A percentile compares a stretch with the other conserved stretches of the same genome.
Evolutionary conservation across 202 grass and related monocot species (phyloP).

Genomic region (Dendrocalamus latiflorus): DNA sequence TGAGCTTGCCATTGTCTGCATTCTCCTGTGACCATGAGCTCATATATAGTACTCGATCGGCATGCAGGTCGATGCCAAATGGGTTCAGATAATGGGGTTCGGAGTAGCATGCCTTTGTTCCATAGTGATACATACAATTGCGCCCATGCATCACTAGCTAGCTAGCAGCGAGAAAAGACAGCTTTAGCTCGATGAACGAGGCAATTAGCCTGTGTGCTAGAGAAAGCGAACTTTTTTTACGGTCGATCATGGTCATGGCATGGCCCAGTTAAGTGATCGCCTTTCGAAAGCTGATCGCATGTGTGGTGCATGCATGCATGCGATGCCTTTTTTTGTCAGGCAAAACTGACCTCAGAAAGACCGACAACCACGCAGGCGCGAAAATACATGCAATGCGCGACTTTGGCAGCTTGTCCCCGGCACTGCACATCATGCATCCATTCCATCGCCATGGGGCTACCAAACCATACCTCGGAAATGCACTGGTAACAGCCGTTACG

Average conservation of each 20-base stretch:
- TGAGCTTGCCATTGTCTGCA: background rate
- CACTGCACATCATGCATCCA: background rate
- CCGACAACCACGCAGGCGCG: slow-evolving; percentile 42
- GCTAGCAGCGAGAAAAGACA: too few relatives aligned
- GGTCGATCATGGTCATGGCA: background rate
- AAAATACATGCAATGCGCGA: slow-evolving; percentile 24
- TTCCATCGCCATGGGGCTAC: too few relatives aligned
- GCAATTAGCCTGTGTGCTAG: background rate
- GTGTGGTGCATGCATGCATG: slow-evolving; percentile 25
- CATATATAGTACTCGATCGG: background rate
- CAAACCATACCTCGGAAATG: background rate
- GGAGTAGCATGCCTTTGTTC: background rate
- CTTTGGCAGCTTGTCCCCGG: slow-evolving; percentile 15
- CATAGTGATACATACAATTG: background rate
- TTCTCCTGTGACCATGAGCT: background rate
- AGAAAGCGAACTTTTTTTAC: slow-evolving; percentile 16
- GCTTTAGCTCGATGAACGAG: background rate
- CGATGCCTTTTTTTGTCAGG: slow-evolving; percentile 36
- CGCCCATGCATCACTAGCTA: background rate
- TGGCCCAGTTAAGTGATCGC: background rate
- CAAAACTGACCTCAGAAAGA: slow-evolving; percentile 29
- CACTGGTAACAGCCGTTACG: background rate
- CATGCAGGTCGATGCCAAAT: background rate
- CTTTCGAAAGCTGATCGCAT: slow-evolving; percentile 29
- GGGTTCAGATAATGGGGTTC: background rate